Conservation (phyloP, 1,284 basidiomycete genomes). For the Irpex sp. region DNA sequence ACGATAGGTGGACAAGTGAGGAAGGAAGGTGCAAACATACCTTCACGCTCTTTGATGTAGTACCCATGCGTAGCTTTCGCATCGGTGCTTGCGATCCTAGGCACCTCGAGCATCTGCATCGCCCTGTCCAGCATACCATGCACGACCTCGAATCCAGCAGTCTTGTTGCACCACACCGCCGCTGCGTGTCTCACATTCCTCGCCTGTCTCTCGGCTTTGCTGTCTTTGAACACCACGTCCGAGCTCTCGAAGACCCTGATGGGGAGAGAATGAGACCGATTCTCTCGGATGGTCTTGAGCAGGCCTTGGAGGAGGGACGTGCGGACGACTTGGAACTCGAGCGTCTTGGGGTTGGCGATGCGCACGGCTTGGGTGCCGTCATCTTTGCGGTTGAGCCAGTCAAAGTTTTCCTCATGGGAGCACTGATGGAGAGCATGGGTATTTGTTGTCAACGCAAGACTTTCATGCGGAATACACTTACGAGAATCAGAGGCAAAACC, state of each 20-base stretch:
- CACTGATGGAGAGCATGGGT: constrained; percentile 49
- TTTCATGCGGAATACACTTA: constrained; percentile 32
- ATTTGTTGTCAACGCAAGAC: neutral
- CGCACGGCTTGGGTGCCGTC: constrained; percentile 81
- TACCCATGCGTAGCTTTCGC: constrained; percentile 71
- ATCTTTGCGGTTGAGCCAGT: constrained; percentile 85
- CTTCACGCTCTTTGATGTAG: constrained; percentile 84
- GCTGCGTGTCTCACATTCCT: constrained; percentile 86
- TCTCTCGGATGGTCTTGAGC: constrained; percentile 96
- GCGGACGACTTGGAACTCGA: constrained; percentile 97
- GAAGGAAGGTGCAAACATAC: constrained; percentile 40
- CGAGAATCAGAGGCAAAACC: constrained; percentile 90
- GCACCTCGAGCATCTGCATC: constrained; percentile 93
- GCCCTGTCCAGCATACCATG: constrained; percentile 92
- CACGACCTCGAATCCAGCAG: constrained; percentile 94
- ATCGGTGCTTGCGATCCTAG: constrained; percentile 65
- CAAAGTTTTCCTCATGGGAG: constrained; percentile 98
- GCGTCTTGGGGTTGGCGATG: constrained; percentile 95
- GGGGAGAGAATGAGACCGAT: constrained; percentile 90
- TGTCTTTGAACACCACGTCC: constrained; percentile 91
- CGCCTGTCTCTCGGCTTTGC: constrained; percentile 74
- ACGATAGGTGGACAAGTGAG: too few species aligned
- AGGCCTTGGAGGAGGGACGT: constrained; percentile 94
- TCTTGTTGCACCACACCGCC: constrained; percentile 94
- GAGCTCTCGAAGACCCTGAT: constrained; percentile 93